Evolutionary conservation across 78 protist species (phyloP).

Genomic region (Pelomyxa schiedti): DNA sequence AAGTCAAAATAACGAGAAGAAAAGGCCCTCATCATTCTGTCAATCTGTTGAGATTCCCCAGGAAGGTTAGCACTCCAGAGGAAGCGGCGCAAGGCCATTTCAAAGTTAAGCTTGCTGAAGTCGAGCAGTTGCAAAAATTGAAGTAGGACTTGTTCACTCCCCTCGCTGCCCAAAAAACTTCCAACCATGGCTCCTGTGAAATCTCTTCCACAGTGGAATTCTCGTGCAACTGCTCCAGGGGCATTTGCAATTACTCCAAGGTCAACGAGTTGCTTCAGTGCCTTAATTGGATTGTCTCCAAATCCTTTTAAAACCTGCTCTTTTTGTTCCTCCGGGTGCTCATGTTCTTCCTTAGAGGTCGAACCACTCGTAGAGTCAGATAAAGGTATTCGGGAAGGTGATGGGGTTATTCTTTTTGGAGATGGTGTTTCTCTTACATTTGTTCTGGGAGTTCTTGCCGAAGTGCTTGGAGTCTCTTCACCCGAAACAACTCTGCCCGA

Average conservation of each 20-base stretch:
- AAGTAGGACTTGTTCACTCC: slow-evolving; percentile 63
- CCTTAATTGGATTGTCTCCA: slow-evolving; percentile 69
- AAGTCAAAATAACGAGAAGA: no score
- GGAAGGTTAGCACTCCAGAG: slow-evolving; percentile 75
- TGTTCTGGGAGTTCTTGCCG: no score
- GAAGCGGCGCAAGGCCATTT: slow-evolving; percentile 78
- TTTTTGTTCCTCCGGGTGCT: no score
- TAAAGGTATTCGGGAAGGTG: no score
- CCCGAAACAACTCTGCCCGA: no score
- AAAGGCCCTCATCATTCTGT: slow-evolving; percentile 92
- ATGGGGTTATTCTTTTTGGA: no score
- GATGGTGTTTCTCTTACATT: no score
- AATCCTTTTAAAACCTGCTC: no score
- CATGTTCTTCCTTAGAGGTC: no score
- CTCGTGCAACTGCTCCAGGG: slow-evolving; percentile 51
- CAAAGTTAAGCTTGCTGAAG: slow-evolving; percentile 61
- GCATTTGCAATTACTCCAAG: slow-evolving; percentile 31
- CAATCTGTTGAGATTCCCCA: slow-evolving; percentile 96
- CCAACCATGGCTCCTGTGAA: slow-evolving; percentile 74
- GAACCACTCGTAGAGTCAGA: no score
- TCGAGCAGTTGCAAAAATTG: slow-evolving; percentile 67
- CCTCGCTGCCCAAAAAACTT: slow-evolving; percentile 72
- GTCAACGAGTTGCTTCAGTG: slow-evolving; percentile 25
- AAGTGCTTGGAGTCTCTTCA: no score
- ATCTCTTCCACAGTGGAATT: slow-evolving; percentile 36